These are phyloP conservation scores for Diaporthe vaccinii DNA, from an alignment of 2,329 filamentous ascomycete genomes.

Conservation along the genomic window DNA sequence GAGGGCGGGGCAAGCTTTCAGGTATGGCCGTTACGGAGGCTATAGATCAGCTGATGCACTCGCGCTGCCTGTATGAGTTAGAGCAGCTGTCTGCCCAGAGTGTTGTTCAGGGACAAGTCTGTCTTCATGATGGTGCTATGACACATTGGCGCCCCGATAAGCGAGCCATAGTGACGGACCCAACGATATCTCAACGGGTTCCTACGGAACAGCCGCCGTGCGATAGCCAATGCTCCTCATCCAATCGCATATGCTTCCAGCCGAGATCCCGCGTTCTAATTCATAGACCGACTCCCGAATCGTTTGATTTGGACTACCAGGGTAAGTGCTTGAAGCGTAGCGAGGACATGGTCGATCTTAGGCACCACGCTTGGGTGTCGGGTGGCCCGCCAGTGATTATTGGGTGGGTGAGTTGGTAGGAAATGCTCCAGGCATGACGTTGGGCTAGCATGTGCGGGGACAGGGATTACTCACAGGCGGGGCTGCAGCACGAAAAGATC, in stretches of 20 bases:
- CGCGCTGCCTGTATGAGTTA: not conserved
- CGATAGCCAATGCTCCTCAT: not conserved
- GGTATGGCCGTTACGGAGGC: not conserved
- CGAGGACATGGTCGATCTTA: not conserved
- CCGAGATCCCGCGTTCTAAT: not conserved
- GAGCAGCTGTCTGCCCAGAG: not conserved
- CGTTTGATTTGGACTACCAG: not conserved
- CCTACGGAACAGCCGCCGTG: not conserved
- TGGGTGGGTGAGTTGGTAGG: not conserved
- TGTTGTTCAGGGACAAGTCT: not conserved
- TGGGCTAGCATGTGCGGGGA: not conserved
- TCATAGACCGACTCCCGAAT: conserved; percentile 5
- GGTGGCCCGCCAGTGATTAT: not conserved
- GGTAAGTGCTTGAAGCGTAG: conserved; percentile 1
- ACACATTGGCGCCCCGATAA: conserved; percentile 4
- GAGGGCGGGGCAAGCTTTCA: not conserved
- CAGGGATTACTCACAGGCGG: not conserved
- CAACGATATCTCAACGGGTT: not conserved
- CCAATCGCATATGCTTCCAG: conserved; percentile 8
- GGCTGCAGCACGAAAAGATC: not conserved
- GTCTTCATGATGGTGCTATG: conserved; percentile 15
- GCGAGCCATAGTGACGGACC: not conserved
- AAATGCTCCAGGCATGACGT: not conserved
- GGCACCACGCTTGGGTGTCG: not conserved
- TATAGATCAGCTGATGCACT: not conserved